Base-by-base conservation (phyloP, 257 asterid species). In the Solanum lycopersicoides region DNA sequence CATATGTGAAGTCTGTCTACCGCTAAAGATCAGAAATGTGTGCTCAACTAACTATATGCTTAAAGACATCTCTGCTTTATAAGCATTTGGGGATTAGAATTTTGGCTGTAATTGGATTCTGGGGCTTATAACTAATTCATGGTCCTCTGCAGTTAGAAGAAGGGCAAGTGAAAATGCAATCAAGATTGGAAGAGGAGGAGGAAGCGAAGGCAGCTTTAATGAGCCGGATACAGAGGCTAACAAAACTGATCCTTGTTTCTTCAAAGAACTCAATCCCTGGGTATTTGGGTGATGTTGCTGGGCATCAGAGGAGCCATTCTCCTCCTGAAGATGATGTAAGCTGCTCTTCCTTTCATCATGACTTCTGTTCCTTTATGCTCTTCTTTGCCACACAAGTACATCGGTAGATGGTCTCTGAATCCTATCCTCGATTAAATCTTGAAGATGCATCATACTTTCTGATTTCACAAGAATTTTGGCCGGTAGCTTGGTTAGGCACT, bases 81-180 rank as follows among this genome's bases (percentile, higher is more conserved):
- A 8, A 80, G 42, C 84, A 7, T 79, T 80, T 45, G 84, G 66
- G 68, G 84, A 80, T 80, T 44, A n/a, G 60, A n/a, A 47, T 80
- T 73, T 28, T 28, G 16, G 84, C 41, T 80, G 42, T 16, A 16
- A 63, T 80, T 47, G 66, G 42, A 14, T 80, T 80, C 28, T 80
- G 25, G 25, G 42, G 84, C 11, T 47, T 47, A 28, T 80, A 79
- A 47, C 66, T 80, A 47, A 39, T 80, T 80, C 42, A 16, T 82
- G 63, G 63, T 80, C 25, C 21, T 44, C 63, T 50, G 60, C 89
- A 97, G 99, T 93, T 97, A 93, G 99, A 97, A 93, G 98, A 96
- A 93, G 99, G 99, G 56, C 99, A 97, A 92, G 94, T 94, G 69
- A 97, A 96, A 95, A 96, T 97, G 99, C 99, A 95, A 87, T 97